Conservation (phyloP, 257 asterid genomes). For the Rhazya stricta region DNA sequence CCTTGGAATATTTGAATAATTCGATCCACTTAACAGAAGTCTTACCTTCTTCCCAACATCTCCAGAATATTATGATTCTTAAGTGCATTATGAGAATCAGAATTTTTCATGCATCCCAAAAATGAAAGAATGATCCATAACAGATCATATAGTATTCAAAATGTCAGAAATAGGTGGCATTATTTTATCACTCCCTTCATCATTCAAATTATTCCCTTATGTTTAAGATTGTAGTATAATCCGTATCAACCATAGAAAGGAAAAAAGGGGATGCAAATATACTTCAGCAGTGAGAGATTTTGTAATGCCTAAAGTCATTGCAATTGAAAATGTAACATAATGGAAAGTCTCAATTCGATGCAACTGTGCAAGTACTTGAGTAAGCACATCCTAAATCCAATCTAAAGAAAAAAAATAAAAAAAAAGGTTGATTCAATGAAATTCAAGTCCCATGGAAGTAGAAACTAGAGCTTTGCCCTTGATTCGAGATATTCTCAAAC, state of each 20-base stretch:
- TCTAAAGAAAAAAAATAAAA: no score
- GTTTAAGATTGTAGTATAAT: conserved; percentile 2
- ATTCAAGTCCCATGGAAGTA: no score
- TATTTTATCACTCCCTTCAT: no score
- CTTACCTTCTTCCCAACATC: conserved; percentile 10
- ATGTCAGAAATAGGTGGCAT: conserved; percentile 9
- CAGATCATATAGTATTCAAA: neutral
- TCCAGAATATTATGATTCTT: conserved; percentile 19
- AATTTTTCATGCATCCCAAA: neutral
- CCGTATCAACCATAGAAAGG: neutral
- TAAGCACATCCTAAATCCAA: no score
- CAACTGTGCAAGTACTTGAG: no score
- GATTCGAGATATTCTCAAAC: no score
- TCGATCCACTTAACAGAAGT: conserved; percentile 12
- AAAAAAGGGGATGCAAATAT: conserved; percentile 13
- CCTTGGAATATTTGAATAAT: neutral
- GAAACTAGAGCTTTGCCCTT: no score
- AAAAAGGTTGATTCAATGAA: no score
- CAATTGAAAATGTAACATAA: no score
- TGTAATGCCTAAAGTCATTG: no score
- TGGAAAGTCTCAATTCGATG: no score
- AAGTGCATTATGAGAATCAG: conserved; percentile 15
- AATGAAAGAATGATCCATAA: neutral
- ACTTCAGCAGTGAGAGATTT: no score
- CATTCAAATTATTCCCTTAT: conserved; percentile 18